A percentile compares a stretch with the other conserved stretches of the same genome.
Evolutionary conservation across 1,284 basidiomycete species (phyloP).

Genomic region (Dichomitus squalens): DNA sequence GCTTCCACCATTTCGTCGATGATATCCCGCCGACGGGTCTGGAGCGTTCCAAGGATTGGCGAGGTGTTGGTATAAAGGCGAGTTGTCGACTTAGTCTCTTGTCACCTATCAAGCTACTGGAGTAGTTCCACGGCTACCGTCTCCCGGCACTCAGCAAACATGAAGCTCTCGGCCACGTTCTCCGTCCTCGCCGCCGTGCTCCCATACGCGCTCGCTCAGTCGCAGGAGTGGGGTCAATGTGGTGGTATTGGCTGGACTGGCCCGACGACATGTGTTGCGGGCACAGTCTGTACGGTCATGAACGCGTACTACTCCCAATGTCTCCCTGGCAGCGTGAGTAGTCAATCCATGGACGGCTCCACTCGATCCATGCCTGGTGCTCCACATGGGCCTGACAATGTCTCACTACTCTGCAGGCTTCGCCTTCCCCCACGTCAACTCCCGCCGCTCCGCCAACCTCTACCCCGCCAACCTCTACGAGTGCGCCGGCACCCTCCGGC

Average conservation of each 20-base stretch:
- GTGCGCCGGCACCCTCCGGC: slow-evolving; percentile 26
- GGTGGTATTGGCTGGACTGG: slow-evolving; percentile 41
- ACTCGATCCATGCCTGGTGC: background rate
- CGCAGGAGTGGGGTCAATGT: slow-evolving; percentile 38
- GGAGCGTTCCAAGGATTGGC: background rate
- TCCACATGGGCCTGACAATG: background rate
- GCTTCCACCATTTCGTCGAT: slow-evolving; percentile 21
- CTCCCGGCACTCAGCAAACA: background rate
- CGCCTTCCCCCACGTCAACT: slow-evolving; percentile 9
- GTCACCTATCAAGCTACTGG: slow-evolving; percentile 6
- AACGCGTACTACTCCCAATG: slow-evolving; percentile 40
- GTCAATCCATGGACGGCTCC: no score
- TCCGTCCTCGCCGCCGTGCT: slow-evolving; percentile 30
- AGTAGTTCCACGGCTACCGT: background rate
- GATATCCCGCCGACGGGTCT: slow-evolving; percentile 14
- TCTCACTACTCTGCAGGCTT: slow-evolving; percentile 1
- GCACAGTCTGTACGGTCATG: slow-evolving; percentile 29
- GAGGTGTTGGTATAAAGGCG: slow-evolving; percentile 14
- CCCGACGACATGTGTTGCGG: slow-evolving; percentile 37
- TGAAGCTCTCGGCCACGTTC: slow-evolving; percentile 34
- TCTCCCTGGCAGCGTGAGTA: slow-evolving; percentile 28
- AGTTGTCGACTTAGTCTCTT: slow-evolving; percentile 9
- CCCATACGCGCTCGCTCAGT: slow-evolving; percentile 34
- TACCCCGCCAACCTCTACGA: slow-evolving; percentile 2
- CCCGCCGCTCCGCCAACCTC: slow-evolving; percentile 4